Evolutionary conservation across 345 rosid genomes (phyloP).

Genomic region (Iberis pinnata): DNA sequence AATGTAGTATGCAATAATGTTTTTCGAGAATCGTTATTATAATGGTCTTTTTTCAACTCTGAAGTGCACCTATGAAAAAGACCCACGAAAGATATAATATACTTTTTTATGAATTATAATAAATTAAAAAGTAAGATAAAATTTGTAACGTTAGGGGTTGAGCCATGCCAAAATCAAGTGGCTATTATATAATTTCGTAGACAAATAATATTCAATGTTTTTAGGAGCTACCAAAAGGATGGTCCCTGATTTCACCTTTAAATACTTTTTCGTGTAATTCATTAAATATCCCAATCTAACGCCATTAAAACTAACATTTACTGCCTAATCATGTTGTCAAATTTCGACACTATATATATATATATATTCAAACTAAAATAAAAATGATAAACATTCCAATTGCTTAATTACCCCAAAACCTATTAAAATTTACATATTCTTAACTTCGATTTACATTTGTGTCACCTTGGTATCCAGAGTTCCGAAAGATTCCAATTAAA

Average conservation of each 20-base stretch:
- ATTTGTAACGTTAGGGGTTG: constrained; percentile 25
- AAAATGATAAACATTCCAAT: no score
- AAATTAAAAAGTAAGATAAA: background rate
- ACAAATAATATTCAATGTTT: background rate
- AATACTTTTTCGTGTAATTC: background rate
- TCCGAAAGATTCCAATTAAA: no score
- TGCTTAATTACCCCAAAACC: no score
- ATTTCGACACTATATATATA: background rate
- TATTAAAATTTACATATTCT: no score
- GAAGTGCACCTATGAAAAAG: constrained; percentile 25
- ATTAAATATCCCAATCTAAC: background rate
- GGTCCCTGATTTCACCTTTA: background rate
- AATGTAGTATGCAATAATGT: no score
- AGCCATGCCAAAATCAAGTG: constrained; percentile 25
- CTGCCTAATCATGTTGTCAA: background rate
- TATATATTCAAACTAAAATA: no score
- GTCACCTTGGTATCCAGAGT: no score
- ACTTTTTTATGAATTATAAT: constrained; percentile 2
- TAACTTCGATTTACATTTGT: no score
- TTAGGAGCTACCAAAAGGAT: background rate
- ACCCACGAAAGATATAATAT: constrained; percentile 22
- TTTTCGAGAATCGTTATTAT: no score
- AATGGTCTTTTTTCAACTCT: constrained; percentile 23
- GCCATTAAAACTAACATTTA: background rate
- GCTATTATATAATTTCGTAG: constrained; percentile 8